Evolutionary conservation across 2,329 filamentous ascomycete genomes (phyloP), one percentile per base, ranked within the genome.

Genomic region (Curvularia spicifera): DNA sequence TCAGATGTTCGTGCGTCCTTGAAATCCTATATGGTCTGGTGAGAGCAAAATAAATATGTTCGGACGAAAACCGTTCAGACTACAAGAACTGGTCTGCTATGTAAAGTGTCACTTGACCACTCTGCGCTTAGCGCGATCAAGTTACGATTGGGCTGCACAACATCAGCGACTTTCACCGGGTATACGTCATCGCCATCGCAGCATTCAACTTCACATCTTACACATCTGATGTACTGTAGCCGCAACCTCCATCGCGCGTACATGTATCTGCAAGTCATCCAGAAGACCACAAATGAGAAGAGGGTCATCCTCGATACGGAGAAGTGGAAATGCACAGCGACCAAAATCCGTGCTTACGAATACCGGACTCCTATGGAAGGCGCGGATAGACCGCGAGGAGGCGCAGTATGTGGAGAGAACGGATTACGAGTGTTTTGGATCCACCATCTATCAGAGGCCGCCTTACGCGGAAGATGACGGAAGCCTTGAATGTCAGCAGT

Each of bases 401-500:
- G 48, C 53, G 48, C 48, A 46, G 48, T 42, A 35, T 31, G 43
- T 35, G 33, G 24, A 47, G 29, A 22, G 28, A 44, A 22, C 22
- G 18, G 1, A 29, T 9, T 29, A n/a, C 15, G 51, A 24, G 47
- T 49, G 33, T 54, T 46, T 54, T 46, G 49, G 51, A 33, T 26
- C 48, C 43, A 53, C 51, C 33, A 39, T 33, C 20, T 47, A 26
- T 48, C 44, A 53, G 1, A 51, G 51, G 29, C 40, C 47, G 56
- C 42, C 45, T 50, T 50, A 53, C 22, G 56, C 66, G 67, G 66
- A 58, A 63, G 59, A 46, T 48, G 31, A 65, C 67, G 67, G 67
- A 70, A 65, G 65, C 67, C 64, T 64, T 59, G 61, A 57, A 57
- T 55, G 57, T 61, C 57, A 65, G 51, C 60, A 51, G 55, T 47